These are phyloP conservation scores for Sergeia podlipaevii DNA, from an alignment of 208 protist genomes.

Conservation along the genomic window DNA sequence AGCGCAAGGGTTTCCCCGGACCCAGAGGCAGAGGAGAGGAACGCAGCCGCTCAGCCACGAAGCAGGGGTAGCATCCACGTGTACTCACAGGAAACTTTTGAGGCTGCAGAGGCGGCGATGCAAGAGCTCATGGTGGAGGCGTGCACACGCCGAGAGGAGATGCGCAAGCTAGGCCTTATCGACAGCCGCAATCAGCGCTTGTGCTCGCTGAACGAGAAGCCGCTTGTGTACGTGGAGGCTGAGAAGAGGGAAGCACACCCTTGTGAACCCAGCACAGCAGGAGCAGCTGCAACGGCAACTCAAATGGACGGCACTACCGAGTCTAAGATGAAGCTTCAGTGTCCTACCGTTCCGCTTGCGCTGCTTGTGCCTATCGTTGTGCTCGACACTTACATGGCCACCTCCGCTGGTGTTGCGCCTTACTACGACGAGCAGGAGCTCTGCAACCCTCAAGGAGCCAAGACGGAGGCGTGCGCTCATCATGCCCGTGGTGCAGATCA, in stretches of 20 bases:
- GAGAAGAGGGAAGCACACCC: too few species aligned
- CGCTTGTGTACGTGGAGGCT: too few species aligned
- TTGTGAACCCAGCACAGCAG: too few species aligned
- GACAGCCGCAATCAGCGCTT: background rate
- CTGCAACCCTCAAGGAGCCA: too few species aligned
- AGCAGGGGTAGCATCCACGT: too few species aligned
- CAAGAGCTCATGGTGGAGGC: constrained; percentile 10
- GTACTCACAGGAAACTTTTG: constrained; percentile 30
- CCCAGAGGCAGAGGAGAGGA: background rate
- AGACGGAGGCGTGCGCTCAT: too few species aligned
- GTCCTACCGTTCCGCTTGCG: background rate
- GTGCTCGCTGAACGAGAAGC: too few species aligned
- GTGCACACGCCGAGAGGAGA: constrained; percentile 10
- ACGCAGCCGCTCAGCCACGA: background rate
- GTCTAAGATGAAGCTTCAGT: too few species aligned
- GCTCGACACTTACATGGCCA: constrained; percentile 20
- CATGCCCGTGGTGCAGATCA: too few species aligned
- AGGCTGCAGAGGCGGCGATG: constrained; percentile 17
- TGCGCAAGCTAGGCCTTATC: constrained; percentile 10
- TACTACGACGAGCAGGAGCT: constrained; percentile 9
- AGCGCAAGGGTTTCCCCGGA: background rate
- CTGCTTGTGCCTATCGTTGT: constrained; percentile 23
- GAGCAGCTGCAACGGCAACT: too few species aligned
- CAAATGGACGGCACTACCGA: too few species aligned
- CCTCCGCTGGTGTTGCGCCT: constrained; percentile 13